Conservation (phyloP, 768 basidiomycete species). For the Hygrocybe coccinea region DNA sequence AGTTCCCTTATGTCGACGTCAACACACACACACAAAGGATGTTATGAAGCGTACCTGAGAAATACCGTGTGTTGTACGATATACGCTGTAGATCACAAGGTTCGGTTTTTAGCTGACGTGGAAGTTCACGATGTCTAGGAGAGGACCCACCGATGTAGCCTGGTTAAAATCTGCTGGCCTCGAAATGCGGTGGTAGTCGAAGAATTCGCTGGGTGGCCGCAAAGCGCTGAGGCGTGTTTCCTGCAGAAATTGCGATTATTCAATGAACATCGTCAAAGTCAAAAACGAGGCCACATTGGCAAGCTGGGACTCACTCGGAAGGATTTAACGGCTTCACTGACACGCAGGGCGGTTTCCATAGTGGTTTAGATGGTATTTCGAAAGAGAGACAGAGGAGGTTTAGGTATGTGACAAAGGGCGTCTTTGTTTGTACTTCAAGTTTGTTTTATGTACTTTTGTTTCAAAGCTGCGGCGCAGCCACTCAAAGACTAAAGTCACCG, state of each 20-base stretch:
- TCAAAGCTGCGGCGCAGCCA: constrained; percentile 17
- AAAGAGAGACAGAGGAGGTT: constrained; percentile 13
- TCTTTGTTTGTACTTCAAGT: background rate
- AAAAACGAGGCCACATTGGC: background rate
- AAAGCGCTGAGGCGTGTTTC: constrained; percentile 76
- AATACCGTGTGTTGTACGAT: constrained; percentile 91
- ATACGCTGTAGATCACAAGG: constrained; percentile 53
- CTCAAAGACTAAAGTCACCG: too few relatives aligned
- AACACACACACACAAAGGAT: too few relatives aligned
- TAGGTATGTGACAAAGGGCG: constrained; percentile 1
- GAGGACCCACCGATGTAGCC: constrained; percentile 59
- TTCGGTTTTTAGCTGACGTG: background rate
- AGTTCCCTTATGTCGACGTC: constrained; percentile 74
- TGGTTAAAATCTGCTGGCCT: constrained; percentile 76
- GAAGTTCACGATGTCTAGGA: background rate
- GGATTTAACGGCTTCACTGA: constrained; percentile 62
- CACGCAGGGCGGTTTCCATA: constrained; percentile 67
- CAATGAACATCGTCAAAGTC: background rate
- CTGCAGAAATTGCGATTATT: constrained; percentile 33
- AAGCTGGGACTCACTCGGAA: constrained; percentile 52
- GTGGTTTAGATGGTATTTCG: constrained; percentile 8
- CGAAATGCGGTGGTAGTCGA: constrained; percentile 80
- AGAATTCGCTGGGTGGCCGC: constrained; percentile 71
- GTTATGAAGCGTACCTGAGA: constrained; percentile 54
- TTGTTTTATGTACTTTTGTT: background rate